Evolutionary conservation across 2,329 filamentous ascomycete species (phyloP), one percentile per base, ranked within the genome.

Genomic region (Talaromyces sp.): DNA sequence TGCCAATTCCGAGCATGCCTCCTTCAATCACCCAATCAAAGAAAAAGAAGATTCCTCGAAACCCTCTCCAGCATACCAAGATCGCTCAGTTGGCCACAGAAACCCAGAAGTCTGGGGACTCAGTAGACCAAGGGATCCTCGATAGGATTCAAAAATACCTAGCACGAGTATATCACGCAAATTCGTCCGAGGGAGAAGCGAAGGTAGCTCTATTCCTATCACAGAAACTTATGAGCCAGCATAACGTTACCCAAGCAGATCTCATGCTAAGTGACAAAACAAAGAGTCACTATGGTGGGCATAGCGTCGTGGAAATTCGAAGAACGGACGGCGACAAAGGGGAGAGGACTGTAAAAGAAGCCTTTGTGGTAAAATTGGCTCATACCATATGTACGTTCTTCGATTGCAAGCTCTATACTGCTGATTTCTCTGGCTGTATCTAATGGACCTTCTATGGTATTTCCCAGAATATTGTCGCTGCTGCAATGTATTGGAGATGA

Each of bases 301-400:
- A 20, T 2, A 44, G 27, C 9, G 9, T 19, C 10, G 29, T 44
- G 24, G 5, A 11, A 1, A 32, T 44, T 19, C 13, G 9, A 43
- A 30, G 40, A 43, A 30, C 41, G 13, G 24, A 30, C 16, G 16
- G 16, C 7, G 29, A 19, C 27, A 8, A 19, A 22, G 7, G 9
- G 16, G 30, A 14, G 3, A 44, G 4, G 17, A 4, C 13, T 19
- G 5, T 33, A 9, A n/a, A 17, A 32, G 42, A 44, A 44, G 33
- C 22, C n/a, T 40, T 48, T 29, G 24, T 30, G 8, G 22, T 4
- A n/a, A 37, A 29, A 7, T 11, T 47, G 19, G 20, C 46, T 27
- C 24, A 13, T 5, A 56, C 54, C 40, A 57, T 61, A 47, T 55
- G 47, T 35, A 61, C 20, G 20, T 53, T 58, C n/a, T 61, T 56